Evolutionary conservation across 805 yeast species (phyloP), one percentile per base, ranked within the genome.

Genomic region (Teunomyces funiuensis): DNA sequence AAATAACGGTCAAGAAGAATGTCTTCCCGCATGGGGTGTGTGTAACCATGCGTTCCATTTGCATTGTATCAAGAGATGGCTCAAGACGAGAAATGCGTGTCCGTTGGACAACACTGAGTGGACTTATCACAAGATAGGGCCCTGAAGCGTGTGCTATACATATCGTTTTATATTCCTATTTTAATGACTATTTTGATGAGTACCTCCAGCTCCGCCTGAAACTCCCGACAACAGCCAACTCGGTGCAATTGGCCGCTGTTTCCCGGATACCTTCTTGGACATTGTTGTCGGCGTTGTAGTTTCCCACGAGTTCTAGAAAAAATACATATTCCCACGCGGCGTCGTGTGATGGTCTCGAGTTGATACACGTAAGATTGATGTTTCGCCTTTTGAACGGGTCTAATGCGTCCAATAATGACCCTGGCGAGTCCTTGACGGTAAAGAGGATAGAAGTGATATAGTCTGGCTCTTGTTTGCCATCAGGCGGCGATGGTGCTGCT

Each of bases 1-100:
- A 61, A 78, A 63, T 39, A 62, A 79, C 27, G 66, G 81, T 13
- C 74, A 76, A 27, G 84, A 79, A 30, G 89, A 84, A 52, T 93
- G 99, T 69, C 82, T 86, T 31, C 93, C 97, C 7, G 98, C 97
- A 3, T 89, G 97, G 90, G 99, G 99, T 36, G 77, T 79, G 34
- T 93, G 99, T 68, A 90, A 88, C 54, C 99, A 93, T 61, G 96
- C 97, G n/a, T 93, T 93, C 77, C 99, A 93, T 61, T 73, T 89
- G 66, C 99, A 93, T 68, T 93, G 99, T 66, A 93, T 93, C 52
- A 81, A 88, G 37, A 80, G 96, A 53, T 93, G 99, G 99, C 79
- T 91, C 52, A 85, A 85, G 63, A 87, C 96, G 11, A 83, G 99
- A 68, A 88, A 90, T 47, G 96, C 89, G 16, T 93, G 99, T 74